Conservation (phyloP, 2,329 filamentous ascomycete species). For the Xylariaceae sp. region DNA sequence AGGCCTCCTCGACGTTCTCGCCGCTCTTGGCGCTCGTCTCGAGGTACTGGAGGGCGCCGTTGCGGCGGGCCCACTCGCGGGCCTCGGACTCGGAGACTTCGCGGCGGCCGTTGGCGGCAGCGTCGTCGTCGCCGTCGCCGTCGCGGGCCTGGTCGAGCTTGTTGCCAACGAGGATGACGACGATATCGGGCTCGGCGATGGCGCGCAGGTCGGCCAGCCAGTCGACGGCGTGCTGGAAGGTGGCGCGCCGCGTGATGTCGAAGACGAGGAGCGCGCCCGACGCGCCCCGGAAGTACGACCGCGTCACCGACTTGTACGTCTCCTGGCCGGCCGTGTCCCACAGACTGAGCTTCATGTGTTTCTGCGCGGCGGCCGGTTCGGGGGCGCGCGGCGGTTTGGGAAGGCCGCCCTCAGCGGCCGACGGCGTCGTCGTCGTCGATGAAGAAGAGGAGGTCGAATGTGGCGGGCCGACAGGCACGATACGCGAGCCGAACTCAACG, state of each 20-base stretch:
- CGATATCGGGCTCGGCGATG: constrained; percentile 92
- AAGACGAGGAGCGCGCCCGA: constrained; percentile 76
- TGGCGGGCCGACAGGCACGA: constrained; percentile 83
- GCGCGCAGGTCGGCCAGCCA: constrained; percentile 92
- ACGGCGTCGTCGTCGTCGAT: neutral
- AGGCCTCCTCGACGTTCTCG: constrained; percentile 87
- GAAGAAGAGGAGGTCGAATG: constrained; percentile 36
- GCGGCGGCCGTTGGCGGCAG: constrained; percentile 39
- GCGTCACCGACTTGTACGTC: constrained; percentile 93
- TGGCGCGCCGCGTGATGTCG: constrained; percentile 79
- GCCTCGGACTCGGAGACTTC: constrained; percentile 80
- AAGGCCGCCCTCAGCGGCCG: no score
- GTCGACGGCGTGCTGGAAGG: constrained; percentile 80
- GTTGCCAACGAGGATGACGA: constrained; percentile 91
- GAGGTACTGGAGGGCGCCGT: constrained; percentile 86
- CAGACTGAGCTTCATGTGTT: constrained; percentile 85
- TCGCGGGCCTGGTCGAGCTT: constrained; percentile 71
- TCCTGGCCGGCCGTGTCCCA: constrained; percentile 98
- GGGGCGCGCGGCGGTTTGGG: neutral
- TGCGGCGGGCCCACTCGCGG: constrained; percentile 77
- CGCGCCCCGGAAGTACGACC: constrained; percentile 83
- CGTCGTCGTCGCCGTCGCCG: constrained; percentile 19
- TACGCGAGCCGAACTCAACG: constrained; percentile 89
- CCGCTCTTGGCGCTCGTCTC: constrained; percentile 96
- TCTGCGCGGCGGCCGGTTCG: constrained; percentile 33